These are phyloP conservation scores for Globisporangium cylindrosporum DNA, from an alignment of 352 stramenopile genomes.

Conservation along the genomic window DNA sequence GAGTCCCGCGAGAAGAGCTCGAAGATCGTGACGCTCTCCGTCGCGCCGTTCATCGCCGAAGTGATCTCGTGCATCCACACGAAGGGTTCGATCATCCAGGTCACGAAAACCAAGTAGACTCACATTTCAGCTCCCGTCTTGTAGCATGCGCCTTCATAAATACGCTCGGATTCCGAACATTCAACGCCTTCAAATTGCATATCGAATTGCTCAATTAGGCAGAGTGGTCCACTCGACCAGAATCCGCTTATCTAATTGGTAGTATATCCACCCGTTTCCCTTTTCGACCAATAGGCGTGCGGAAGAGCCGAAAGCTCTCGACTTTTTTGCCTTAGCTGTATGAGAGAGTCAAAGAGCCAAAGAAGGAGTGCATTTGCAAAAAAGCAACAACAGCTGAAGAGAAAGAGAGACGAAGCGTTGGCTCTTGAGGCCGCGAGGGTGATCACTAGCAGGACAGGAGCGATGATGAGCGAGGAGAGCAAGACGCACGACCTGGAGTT, in stretches of 20 bases:
- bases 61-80: constrained; percentile 88
- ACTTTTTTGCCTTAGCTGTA: not conserved
- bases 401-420: not conserved
- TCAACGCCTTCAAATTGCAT: not conserved
- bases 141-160: not conserved
- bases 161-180: not conserved
- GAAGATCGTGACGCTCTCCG: constrained; percentile 85
- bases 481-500: constrained; percentile 76
- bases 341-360: not conserved
- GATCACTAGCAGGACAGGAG: not conserved
- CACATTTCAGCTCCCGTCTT: not conserved
- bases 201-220: not conserved
- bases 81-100: constrained; percentile 83
- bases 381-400: not conserved
- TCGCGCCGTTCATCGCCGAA: constrained; percentile 85
- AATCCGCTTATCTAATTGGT: constrained; percentile 10
- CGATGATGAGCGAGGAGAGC: constrained; percentile 64
- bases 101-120: constrained; percentile 73
- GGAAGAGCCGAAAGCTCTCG: constrained; percentile 1
- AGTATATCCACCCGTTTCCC: not conserved
- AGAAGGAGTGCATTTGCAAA: not conserved
- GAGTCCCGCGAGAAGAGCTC: constrained; percentile 30
- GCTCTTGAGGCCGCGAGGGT: not conserved
- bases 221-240: not conserved
- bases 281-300: constrained; percentile 13